Evolutionary conservation across 371 early-diverging fungal species (phyloP).

Genomic region (Haplosporangium sp.): DNA sequence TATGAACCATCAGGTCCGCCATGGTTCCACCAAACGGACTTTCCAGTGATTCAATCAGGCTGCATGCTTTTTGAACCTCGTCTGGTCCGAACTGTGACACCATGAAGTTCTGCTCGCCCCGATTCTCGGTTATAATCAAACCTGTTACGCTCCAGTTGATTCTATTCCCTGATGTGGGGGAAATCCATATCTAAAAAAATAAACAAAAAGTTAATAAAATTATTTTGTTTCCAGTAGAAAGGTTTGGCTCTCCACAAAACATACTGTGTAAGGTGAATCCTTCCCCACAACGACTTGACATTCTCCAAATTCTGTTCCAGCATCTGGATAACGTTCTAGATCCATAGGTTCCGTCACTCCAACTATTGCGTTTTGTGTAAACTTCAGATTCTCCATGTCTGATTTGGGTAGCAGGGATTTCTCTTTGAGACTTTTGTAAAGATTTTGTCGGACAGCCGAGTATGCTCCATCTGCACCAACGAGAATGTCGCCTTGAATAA

Average conservation of each 20-base stretch:
- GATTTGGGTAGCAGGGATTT: constrained; percentile 34
- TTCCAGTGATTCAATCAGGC: constrained; percentile 22
- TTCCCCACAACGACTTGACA: constrained; percentile 28
- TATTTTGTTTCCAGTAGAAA: too few species aligned
- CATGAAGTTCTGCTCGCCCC: constrained; percentile 23
- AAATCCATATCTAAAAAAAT: constrained; percentile 18
- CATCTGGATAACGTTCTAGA: constrained; percentile 18
- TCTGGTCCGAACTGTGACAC: constrained; percentile 43
- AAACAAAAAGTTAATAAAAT: neutral
- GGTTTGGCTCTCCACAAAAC: neutral
- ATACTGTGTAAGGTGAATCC: constrained; percentile 24
- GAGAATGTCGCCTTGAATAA: constrained; percentile 40
- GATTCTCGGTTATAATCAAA: constrained; percentile 17
- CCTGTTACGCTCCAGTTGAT: constrained; percentile 33
- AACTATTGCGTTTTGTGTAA: constrained; percentile 26
- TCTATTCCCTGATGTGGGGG: constrained; percentile 16
- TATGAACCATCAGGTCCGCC: constrained; percentile 22
- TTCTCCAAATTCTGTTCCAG: constrained; percentile 17
- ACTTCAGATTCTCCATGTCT: constrained; percentile 34
- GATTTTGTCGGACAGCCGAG: constrained; percentile 39
- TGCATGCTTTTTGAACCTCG: constrained; percentile 20
- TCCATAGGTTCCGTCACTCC: constrained; percentile 39
- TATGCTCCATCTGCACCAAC: constrained; percentile 46
- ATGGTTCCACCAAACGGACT: constrained; percentile 37
- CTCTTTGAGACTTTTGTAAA: constrained; percentile 21